phyloP scores from a whole-genome alignment of 169 alveolate species.

The Plasmodium billcollinsi region DNA sequence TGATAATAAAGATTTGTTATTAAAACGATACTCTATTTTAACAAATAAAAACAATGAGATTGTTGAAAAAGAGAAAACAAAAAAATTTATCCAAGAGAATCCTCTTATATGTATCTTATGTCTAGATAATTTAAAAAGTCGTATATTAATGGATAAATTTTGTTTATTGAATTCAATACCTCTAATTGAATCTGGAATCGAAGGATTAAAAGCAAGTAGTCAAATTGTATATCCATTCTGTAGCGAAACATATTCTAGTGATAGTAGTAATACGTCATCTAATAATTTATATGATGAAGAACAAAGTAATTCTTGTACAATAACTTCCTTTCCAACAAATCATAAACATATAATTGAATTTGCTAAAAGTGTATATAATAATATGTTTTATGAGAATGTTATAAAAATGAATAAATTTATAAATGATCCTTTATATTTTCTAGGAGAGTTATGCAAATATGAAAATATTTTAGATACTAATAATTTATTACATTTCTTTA shows the following conservation, averaged over 20 bases:
- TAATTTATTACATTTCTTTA: slow-evolving; percentile 56
- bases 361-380: slow-evolving; percentile 47
- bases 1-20: slow-evolving; percentile 10
- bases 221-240: slow-evolving; percentile 53
- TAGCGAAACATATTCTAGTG: slow-evolving; percentile 54
- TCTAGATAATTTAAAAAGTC: slow-evolving; percentile 56
- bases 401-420: slow-evolving; percentile 59
- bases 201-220: slow-evolving; percentile 74
- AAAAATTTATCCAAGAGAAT: background rate
- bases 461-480: slow-evolving; percentile 15
- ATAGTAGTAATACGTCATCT: background rate
- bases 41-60: background rate
- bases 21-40: background rate
- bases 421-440: slow-evolving; percentile 44
- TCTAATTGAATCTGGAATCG: slow-evolving; percentile 63
- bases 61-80: background rate
- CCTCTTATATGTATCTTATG: slow-evolving; percentile 60
- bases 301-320: slow-evolving; percentile 36
- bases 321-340: slow-evolving; percentile 69
- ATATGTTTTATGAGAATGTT: slow-evolving; percentile 52
- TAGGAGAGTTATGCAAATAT: slow-evolving; percentile 42
- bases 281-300: slow-evolving; percentile 2
- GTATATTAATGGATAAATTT: slow-evolving; percentile 39
- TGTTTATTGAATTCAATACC: slow-evolving; percentile 60
- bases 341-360: slow-evolving; percentile 67